These are phyloP conservation scores for Chaetothyriales sp. DNA, from an alignment of 2,329 filamentous ascomycete species.

Conservation along the genomic window DNA sequence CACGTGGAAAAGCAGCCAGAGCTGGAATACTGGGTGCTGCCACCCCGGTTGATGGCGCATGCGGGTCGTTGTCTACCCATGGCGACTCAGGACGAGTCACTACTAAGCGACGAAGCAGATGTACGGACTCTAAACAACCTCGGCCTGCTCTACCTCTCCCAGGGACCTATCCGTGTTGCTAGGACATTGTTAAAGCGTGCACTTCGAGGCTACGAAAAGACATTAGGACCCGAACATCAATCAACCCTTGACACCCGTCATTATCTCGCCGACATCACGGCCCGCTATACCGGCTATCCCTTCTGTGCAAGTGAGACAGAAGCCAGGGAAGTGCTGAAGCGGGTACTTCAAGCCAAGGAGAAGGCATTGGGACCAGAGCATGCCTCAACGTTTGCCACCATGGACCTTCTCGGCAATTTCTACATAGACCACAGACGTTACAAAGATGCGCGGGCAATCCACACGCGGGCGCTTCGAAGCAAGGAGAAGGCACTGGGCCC, in stretches of 20 bases:
- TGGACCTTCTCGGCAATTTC: constrained; percentile 15
- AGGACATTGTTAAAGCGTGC: constrained; percentile 20
- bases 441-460: constrained; percentile 12
- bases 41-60: not conserved
- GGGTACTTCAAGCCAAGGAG: constrained; percentile 14
- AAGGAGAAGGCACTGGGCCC: constrained; percentile 11
- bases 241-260: not conserved
- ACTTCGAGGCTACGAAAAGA: constrained; percentile 1
- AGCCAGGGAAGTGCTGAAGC: constrained; percentile 15
- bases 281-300: not conserved
- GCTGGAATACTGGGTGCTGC: not conserved
- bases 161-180: constrained; percentile 15
- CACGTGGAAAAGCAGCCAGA: not conserved
- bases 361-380: constrained; percentile 16
- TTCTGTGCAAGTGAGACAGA: not conserved
- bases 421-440: constrained; percentile 5
- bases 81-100: constrained; percentile 5
- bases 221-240: not conserved
- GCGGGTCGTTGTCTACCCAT: constrained; percentile 5
- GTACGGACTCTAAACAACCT: constrained; percentile 14
- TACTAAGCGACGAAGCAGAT: constrained; percentile 11
- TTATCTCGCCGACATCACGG: not conserved
- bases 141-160: constrained; percentile 19
- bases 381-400: constrained; percentile 15
- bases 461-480: constrained; percentile 13